Evolutionary conservation across 768 basidiomycete species (phyloP), one percentile per base, ranked within the genome.

Genomic region (Rhodotorula diobovata): DNA sequence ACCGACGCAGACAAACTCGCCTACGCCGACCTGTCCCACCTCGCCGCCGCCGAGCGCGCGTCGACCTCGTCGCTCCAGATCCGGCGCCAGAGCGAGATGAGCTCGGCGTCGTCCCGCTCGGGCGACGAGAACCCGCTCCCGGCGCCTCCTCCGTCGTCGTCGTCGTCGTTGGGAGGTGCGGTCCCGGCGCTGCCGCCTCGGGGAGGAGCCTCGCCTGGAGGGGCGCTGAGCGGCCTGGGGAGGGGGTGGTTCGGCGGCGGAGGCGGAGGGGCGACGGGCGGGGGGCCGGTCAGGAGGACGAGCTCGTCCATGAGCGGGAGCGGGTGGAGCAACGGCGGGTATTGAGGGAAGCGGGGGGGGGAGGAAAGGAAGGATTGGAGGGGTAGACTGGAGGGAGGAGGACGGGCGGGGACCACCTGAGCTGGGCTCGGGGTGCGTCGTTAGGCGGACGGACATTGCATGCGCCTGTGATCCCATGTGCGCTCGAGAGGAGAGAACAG

Each of bases 1-100:
- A 0, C 1, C 8, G 15, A n/a, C 32, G 50, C 59, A 75, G 74
- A 73, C 66, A 76, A 76, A 32, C 72, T 75, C 48, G 74, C 74
- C 28, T 75, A 67, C 51, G 74, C 74, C 41, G 70, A 75, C 55
- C 56, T 71, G 15, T 54, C 63, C 30, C 68, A 68, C 57, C 46
- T 48, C 28, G 54, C 59, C 34, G 74, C 70, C 20, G 32, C 50
- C n/a, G 63, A 63, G 28, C 50, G 48, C 12, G 73, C 73, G 1
- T 56, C 66, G 39, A 65, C 58, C n/a, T 70, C 68, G 10, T 61
- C 68, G 15, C 39, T 70, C 39, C 61, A 61, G 23, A 4, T 58
- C 0, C 51, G 70, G 14, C 54, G 70, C 23, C 66, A 71, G 25
- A 60, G 56, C n/a, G 66, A 71, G 34, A 9, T 71, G 10, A 63